These are phyloP conservation scores for Bremia lactucae DNA, from an alignment of 352 stramenopile species.

Conservation along the genomic window DNA sequence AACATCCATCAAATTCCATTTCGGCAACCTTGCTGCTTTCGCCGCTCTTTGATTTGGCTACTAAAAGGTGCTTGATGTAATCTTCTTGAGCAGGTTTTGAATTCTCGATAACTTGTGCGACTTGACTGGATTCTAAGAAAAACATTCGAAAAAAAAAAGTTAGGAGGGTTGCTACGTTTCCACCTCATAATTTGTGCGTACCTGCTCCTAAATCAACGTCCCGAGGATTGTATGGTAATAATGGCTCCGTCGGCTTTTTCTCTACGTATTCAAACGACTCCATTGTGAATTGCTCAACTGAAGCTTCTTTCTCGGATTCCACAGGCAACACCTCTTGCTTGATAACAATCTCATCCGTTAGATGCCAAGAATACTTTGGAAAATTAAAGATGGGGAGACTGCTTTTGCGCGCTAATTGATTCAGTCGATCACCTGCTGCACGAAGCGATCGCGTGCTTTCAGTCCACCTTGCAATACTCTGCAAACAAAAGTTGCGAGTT, in stretches of 20 bases:
- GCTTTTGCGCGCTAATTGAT: slow-evolving; percentile 22
- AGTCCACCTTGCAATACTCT: slow-evolving; percentile 21
- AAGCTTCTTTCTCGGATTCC: slow-evolving; percentile 1
- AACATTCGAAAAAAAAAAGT: too few species aligned
- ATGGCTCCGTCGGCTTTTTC: too few species aligned
- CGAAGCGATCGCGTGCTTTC: slow-evolving; percentile 13
- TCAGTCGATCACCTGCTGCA: slow-evolving; percentile 20
- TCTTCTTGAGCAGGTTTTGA: slow-evolving; percentile 17
- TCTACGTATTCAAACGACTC: too few species aligned
- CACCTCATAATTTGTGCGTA: too few species aligned
- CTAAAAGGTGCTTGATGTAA: slow-evolving; percentile 26
- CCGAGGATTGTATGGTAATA: too few species aligned
- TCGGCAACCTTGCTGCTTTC: slow-evolving; percentile 11
- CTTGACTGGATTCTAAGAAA: too few species aligned
- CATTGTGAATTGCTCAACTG: neutral
- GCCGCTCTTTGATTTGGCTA: slow-evolving; percentile 8
- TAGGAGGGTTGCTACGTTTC: too few species aligned
- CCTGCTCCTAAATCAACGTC: too few species aligned
- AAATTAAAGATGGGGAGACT: slow-evolving; percentile 29
- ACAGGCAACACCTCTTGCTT: slow-evolving; percentile 19
- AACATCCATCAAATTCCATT: slow-evolving; percentile 26
- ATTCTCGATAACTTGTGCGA: too few species aligned
- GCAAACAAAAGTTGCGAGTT: slow-evolving; percentile 27
- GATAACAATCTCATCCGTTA: slow-evolving; percentile 15
- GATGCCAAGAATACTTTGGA: slow-evolving; percentile 26